Conservation (phyloP, 1,139 yeast species). For the Diutina scorzettiae region DNA sequence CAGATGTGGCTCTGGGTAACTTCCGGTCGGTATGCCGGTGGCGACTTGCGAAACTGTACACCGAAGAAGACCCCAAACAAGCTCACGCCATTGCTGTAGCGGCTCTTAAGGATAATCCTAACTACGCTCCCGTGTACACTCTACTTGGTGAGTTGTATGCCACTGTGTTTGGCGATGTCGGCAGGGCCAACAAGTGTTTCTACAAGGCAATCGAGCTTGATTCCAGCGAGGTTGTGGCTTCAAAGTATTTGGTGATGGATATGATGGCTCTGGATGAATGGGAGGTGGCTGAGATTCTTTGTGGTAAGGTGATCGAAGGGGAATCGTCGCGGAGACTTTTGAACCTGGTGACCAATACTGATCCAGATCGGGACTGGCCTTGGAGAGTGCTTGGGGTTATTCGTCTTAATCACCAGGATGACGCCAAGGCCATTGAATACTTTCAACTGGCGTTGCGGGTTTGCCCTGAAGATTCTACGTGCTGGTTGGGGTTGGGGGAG, state of each 20-base stretch:
- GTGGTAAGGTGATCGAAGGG: conserved; percentile 50
- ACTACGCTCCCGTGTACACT: conserved; percentile 68
- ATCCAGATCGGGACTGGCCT: conserved; percentile 57
- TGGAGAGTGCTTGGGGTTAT: conserved; percentile 77
- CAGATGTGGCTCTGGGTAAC: conserved; percentile 41
- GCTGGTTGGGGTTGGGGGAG: conserved; percentile 94
- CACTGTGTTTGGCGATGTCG: conserved; percentile 42
- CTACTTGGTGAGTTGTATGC: conserved; percentile 64
- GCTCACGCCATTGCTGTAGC: conserved; percentile 45
- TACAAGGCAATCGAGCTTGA: conserved; percentile 85
- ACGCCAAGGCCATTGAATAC: conserved; percentile 73
- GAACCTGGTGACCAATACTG: conserved; percentile 21
- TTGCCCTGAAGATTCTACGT: conserved; percentile 51
- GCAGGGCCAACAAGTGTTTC: conserved; percentile 76
- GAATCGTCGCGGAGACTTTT: conserved; percentile 46
- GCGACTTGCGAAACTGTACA: conserved; percentile 54
- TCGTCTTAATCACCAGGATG: conserved; percentile 59
- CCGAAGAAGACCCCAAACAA: conserved; percentile 18
- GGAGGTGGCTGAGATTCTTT: conserved; percentile 73
- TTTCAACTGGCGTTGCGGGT: conserved; percentile 78
- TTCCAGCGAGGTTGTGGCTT: conserved; percentile 63
- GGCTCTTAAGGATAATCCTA: conserved; percentile 52
- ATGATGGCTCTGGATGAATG: conserved; percentile 63
- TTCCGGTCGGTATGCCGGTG: conserved; percentile 51
- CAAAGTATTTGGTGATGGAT: conserved; percentile 55